Percentiles rank a stretch among this genome's conserved stretches.
These are phyloP conservation scores for Glomus cerebriforme DNA, from an alignment of 192 early-diverging fungal species.

Conservation along the genomic window DNA sequence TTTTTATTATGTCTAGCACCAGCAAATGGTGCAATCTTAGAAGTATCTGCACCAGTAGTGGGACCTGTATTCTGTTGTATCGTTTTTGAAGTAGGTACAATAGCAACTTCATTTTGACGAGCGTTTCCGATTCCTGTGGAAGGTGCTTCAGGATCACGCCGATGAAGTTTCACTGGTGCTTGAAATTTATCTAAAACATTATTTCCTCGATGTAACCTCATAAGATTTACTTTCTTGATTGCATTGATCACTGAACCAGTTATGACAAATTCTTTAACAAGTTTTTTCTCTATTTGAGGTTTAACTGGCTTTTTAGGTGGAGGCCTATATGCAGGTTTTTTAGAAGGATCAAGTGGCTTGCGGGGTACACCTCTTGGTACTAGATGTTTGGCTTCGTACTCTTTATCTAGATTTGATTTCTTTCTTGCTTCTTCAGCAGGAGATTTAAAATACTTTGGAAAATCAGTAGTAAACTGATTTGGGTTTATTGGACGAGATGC, in stretches of 20 bases:
- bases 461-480: background rate
- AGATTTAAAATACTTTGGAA: too few relatives aligned
- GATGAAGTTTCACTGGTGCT: conserved; percentile 57
- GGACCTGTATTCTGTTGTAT: conserved; percentile 34
- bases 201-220: conserved; percentile 35
- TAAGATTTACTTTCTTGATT: conserved; percentile 23
- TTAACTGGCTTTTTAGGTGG: background rate
- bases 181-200: conserved; percentile 56
- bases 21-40: conserved; percentile 71
- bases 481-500: background rate
- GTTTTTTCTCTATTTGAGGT: background rate
- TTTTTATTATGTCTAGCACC: conserved; percentile 76
- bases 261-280: conserved; percentile 1
- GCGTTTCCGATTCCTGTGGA: background rate
- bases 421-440: background rate
- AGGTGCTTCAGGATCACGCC: conserved; percentile 33
- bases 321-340: background rate
- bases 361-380: background rate
- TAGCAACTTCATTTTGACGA: conserved; percentile 8
- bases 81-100: background rate
- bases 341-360: background rate
- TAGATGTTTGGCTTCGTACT: background rate
- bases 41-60: conserved; percentile 59
- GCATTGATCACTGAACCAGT: background rate
- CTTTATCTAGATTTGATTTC: background rate